Evolutionary conservation across 257 asterid species (phyloP), one percentile per base, ranked within the genome.

Genomic region (Solanum gracilifrons): DNA sequence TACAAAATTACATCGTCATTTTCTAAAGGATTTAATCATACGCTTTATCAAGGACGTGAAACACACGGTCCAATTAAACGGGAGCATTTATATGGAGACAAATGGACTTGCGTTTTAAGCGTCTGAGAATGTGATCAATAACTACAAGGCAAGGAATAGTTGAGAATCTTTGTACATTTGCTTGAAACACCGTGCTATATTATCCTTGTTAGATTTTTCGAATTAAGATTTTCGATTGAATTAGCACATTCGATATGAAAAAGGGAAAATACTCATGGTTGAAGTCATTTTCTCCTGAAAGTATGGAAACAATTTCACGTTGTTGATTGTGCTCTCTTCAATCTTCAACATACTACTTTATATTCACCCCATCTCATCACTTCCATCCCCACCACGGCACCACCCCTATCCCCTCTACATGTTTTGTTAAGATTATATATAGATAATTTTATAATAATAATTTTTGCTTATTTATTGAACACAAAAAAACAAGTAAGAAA

Each of bases 131-230:
- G 43, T 25, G 15, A 27, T 55, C 51, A 85, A 13, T 51, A 62
- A 62, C 69, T 23, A 23, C 2, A 86, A 85, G 68, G 82, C 32
- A n/a, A n/a, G 36, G 87, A 88, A 35, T 89, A 90, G 82, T 79
- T 43, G 25, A 90, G 93, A 92, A 92, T 94, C 92, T 92, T 89
- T 93, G 95, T 88, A 55, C 85, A 68, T 46, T 39, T 48, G 86
- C 21, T 48, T n/a, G 8, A n/a, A 13, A 64, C 31, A 9, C 23
- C 55, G 55, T 82, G 88, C 86, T 13, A 76, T 27, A 55, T 18
- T 55, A 55, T 55, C 2, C 25, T 55, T 21, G 64, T 18, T 55
- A 55, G 4, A 18, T 55, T 18, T 6, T 8, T 55, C 4, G 5
- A 55, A 6, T 55, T 2, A 20, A 55, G 0, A 2, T 55, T 55